Conservation (phyloP, 805 yeast genomes). For the Cyberlindnera americana region DNA sequence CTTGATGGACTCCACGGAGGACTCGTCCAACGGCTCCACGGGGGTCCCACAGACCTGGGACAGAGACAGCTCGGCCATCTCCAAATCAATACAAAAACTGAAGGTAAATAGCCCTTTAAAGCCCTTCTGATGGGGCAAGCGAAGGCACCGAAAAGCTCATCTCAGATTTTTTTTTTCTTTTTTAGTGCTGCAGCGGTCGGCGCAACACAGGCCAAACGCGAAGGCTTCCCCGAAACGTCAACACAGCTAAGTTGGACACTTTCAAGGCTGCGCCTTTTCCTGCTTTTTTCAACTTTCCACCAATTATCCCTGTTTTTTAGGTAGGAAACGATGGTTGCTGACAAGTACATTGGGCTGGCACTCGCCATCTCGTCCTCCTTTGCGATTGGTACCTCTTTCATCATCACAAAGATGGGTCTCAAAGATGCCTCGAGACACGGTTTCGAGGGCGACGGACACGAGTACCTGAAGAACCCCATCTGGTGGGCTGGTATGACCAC, state of each 20-base stretch:
- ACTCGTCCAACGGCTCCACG: conserved; percentile 8
- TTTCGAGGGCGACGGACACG: conserved; percentile 66
- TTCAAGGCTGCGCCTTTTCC: too few species aligned
- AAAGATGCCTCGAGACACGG: conserved; percentile 67
- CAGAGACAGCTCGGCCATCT: conserved; percentile 4
- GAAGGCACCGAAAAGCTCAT: not conserved
- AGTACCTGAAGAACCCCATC: conserved; percentile 76
- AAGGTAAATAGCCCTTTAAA: too few species aligned
- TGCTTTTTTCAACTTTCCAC: too few species aligned
- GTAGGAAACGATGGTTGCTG: conserved; percentile 43
- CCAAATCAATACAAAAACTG: too few species aligned
- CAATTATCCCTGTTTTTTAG: too few species aligned
- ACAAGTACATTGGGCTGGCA: conserved; percentile 84
- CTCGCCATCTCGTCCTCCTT: conserved; percentile 83
- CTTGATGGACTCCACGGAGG: conserved; percentile 9
- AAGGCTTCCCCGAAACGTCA: conserved; percentile 11
- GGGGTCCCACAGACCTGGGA: not conserved
- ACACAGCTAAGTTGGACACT: conserved; percentile 1
- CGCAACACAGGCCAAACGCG: conserved; percentile 2
- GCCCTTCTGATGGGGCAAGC: too few species aligned
- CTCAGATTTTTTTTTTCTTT: not conserved
- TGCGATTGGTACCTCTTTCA: conserved; percentile 88
- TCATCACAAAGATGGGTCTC: conserved; percentile 83
- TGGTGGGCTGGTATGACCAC: conserved; percentile 95
- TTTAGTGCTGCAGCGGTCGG: not conserved